Evolutionary conservation across 2,329 filamentous ascomycete species (phyloP), one percentile per base, ranked within the genome.

Genomic region (Diaporthe longicolla): DNA sequence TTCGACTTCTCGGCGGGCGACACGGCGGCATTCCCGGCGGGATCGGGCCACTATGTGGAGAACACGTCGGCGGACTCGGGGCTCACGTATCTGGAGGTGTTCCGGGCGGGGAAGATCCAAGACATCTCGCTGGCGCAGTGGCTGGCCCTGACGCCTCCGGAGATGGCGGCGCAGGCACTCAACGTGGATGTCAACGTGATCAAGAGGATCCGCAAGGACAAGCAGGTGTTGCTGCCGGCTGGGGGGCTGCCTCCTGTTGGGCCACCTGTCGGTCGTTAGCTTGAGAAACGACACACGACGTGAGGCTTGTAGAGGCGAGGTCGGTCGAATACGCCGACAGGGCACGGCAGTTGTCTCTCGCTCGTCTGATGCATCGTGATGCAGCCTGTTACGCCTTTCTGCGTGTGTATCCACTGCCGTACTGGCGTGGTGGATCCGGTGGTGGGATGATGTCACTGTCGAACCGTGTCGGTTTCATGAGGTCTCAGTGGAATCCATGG

Each of bases 1-100:
- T 93, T 93, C 78, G 90, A 93, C 81, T 92, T 93, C 80, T 83
- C 83, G 2, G 87, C 90, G 6, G 91, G 92, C n/a, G 92, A 94
- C 75, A 92, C 90, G 2, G 91, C 89, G 11, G 90, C 90, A 0
- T 93, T 93, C 80, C 91, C 91, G 0, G 91, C 92, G 76, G 93
- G 93, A 80, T 11, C 2, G 45, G 84, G 91, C 0, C 92, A 93
- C 78, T 93, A 93, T 77, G 91, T 94, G 73, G 91, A 93, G 77
- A 94, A 93, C 79, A 91, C 88, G 0, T 92, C 89, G 0, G 84
- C 90, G 1, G 89, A 87, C 0, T 89, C 93, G 75, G 89, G 92
- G 66, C 84, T 94, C 4, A 85, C 91, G 6, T 93, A 90, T 89
- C 88, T 93, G 40, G 92, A 93, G 80, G 88, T 93, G 24, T 93